Base-by-base conservation (phyloP, 352 stramenopile genomes). In the Phytopythium helicoides region DNA sequence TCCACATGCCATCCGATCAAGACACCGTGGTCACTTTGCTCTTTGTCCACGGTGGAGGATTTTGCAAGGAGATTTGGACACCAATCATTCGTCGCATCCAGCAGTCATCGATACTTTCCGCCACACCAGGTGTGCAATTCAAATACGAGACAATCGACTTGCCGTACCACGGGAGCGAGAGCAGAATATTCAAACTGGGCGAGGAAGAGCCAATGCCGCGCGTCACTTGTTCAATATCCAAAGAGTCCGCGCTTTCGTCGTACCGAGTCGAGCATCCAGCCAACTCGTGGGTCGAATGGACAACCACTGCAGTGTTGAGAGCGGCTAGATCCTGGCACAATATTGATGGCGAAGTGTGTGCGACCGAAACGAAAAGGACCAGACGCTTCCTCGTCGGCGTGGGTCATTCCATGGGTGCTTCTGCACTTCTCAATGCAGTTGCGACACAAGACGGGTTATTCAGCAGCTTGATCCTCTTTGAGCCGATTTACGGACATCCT, bases 351-450 rank as follows among this genome's bases (percentile, higher is more conserved):
- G n/a, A n/a, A n/a, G n/a, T n/a, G n/a, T n/a, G n/a, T n/a, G n/a
- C n/a, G n/a, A n/a, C n/a, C n/a, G n/a, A n/a, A n/a, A n/a, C n/a
- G n/a, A n/a, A 33, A 33, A 33, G 9, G 9, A 10, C 28, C 9
- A 33, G 9, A 33, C 28, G 28, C 28, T 33, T 33, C 9, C 28
- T 87, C 19, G 72, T 86, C 38, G 76, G 76, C 1, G 72, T 87
- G 33, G 73, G 73, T 28, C 73, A 84, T 16, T 84, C 73, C 1
- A 66, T 84, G 58, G 73, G 69, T 3, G 73, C 63, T n/a, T n/a
- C n/a, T n/a, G n/a, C n/a, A n/a, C n/a, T n/a, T n/a, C 0, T 56
- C 60, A 7, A 56, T 60, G 4, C 47, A 79, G 18, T 81, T 64
- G 69, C 48, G 44, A 8, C 41, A 52, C 14, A 70, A 81, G 46